Percentiles rank a stretch among this genome's conserved stretches.
phyloP scores from a whole-genome alignment of 2,329 filamentous ascomycete species.

The Ascochyta pisi region DNA sequence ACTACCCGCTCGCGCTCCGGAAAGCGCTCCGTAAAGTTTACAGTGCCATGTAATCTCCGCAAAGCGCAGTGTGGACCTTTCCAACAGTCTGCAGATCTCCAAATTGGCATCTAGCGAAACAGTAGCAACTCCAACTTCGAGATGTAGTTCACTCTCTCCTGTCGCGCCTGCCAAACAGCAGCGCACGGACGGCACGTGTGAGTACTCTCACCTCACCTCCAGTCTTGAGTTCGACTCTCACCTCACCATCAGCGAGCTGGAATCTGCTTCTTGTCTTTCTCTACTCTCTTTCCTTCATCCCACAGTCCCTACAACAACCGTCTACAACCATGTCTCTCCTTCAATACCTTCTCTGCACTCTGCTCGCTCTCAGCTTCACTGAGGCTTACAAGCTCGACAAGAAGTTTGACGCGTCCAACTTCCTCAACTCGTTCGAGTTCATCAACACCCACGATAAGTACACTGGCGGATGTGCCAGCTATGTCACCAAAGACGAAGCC shows the following conservation, averaged over 20 bases:
- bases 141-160: not conserved
- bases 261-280: not conserved
- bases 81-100: not conserved
- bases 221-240: not conserved
- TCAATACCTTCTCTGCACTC: not conserved
- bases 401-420: constrained; percentile 29
- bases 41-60: not conserved
- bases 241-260: not conserved
- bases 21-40: not conserved
- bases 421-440: constrained; percentile 28
- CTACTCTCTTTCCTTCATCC: not conserved
- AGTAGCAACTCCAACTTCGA: not conserved
- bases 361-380: not conserved
- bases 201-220: not conserved
- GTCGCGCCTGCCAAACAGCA: not conserved
- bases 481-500: constrained; percentile 28
- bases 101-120: not conserved
- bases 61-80: not conserved
- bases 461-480: constrained; percentile 31
- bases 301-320: not conserved
- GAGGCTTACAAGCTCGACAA: constrained; percentile 23
- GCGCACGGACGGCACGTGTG: not conserved
- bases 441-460: constrained; percentile 18
- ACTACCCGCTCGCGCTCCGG: not conserved
- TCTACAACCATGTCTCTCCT: constrained; percentile 2